Evolutionary conservation across 345 rosid genomes (phyloP), one percentile per base, ranked within the genome.

Genomic region (Gossypium anomalum): DNA sequence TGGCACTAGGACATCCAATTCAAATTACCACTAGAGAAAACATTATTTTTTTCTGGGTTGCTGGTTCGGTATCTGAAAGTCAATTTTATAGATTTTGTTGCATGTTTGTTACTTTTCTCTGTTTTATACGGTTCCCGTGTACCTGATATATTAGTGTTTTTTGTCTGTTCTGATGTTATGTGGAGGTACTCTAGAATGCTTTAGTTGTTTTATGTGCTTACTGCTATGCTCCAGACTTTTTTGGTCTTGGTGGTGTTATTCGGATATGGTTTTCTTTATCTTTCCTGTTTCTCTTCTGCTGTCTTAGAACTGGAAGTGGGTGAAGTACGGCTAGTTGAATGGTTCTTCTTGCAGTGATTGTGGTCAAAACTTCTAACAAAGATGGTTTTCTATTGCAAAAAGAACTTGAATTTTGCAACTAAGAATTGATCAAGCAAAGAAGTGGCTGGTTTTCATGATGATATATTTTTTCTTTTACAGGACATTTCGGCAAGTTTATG

Each of bases 401-500:
- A 22, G 29, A 22, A 67, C 49, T 38, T 38, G 19, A 45, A 13
- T 67, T 67, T 67, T 67, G 71, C 34, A 45, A 13, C 71, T 25
- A 69, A 16, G 23, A 68, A 22, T 27, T 49, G 45, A 69, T 69
- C 44, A 12, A 27, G 72, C 59, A 7, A 56, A 56, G 25, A 20
- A 19, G 13, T 56, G 60, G 25, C 23, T 59, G 38, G 63, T 59
- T 23, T 56, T 59, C 63, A 59, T 25, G 38, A 59, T 34, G 38
- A 23, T 13, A 59, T 59, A 7, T 27, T 58, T 14, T 52, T 67
- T 69, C 22, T 67, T 66, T 81, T 80, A 41, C 86, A 94, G 98
- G 97, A 94, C 78, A 78, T 92, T 75, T 88, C 92, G n/a, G 90
- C 95, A 49, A 87, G 89, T 82, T 81, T 94, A 79, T 87, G 92